Conservation (phyloP, 1,284 basidiomycete species). For the Irpex sp. region DNA sequence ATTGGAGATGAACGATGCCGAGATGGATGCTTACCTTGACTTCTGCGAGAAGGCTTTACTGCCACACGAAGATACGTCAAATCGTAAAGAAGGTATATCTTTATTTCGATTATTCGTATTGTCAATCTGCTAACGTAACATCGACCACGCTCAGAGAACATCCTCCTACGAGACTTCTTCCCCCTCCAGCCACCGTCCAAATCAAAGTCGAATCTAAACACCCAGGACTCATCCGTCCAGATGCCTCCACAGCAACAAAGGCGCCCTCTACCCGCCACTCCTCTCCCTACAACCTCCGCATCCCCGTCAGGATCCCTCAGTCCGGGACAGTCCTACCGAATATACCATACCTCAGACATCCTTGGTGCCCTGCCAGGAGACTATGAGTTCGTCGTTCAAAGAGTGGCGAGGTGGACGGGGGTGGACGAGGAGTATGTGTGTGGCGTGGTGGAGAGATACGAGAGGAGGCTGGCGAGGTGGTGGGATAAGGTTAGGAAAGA, state of each 20-base stretch:
- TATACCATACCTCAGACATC: conserved; percentile 55
- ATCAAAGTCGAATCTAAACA: neutral
- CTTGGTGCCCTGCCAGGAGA: conserved; percentile 49
- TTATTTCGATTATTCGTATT: neutral
- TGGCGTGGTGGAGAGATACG: conserved; percentile 51
- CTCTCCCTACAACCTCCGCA: conserved; percentile 9
- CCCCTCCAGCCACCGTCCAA: conserved; percentile 9
- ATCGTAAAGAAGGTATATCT: no score
- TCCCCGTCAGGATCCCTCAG: conserved; percentile 17
- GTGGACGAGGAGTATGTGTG: conserved; percentile 44
- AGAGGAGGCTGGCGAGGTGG: conserved; percentile 51
- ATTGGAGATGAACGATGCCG: no score
- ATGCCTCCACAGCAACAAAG: neutral
- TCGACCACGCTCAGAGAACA: conserved; percentile 14
- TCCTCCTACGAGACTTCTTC: conserved; percentile 21
- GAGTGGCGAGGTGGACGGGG: conserved; percentile 47
- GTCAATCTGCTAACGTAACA: neutral
- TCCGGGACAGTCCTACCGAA: conserved; percentile 51
- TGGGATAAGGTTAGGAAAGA: conserved; percentile 22
- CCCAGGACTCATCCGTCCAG: no score
- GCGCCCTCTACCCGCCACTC: conserved; percentile 11
- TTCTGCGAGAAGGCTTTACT: no score
- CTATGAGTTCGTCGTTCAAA: conserved; percentile 41
- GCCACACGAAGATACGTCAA: no score
- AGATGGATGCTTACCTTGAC: no score